Evolutionary conservation across 2,329 filamentous ascomycete species (phyloP), one percentile per base, ranked within the genome.

Genomic region (Tolypocladium guangdongense): DNA sequence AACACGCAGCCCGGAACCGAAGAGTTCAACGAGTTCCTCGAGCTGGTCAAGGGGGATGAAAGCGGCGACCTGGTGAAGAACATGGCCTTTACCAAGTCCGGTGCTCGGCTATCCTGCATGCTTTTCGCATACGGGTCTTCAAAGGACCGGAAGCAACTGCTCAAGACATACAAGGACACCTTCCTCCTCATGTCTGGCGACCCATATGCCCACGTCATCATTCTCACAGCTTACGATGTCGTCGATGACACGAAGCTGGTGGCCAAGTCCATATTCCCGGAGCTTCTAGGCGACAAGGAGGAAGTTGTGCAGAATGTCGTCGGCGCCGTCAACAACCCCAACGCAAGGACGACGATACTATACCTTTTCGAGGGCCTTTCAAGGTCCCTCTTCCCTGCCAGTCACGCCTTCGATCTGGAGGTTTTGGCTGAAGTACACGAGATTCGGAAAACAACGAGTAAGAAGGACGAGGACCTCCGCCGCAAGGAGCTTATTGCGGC

Each of bases 161-260:
- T 97, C 50, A 90, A 87, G 71, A 86, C 86, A 51, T 96, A 90
- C 81, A 95, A 95, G 68, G 90, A 95, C 60, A 93, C 86, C 12
- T 82, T 95, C 59, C 84, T 91, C 65, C 75, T 87, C 58, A 89
- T 99, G 82, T 88, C 90, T 3, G 84, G 82, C 49, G 92, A 99
- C 64, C 68, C 77, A 7, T 71, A 91, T 63, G 93, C 84, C 2
- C 90, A 96, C 65, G 77, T 86, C 57, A 80, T 97, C 52, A 81
- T 99, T 36, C 78, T 97, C 53, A 80, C 90, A 2, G 89, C 90
- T 1, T 90, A 91, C 66, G 93, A 97, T 63, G 85, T 96, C 49
- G 84, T 96, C 49, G 93, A 99, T 62, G 93, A 99, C 67, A 99
- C 93, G 11, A 91, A 95, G 59, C 77, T 96, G 64, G 88, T 84